Percentiles rank a stretch among this genome's conserved stretches.
Conservation (phyloP, 352 stramenopile species). For the Globisporangium solare region DNA sequence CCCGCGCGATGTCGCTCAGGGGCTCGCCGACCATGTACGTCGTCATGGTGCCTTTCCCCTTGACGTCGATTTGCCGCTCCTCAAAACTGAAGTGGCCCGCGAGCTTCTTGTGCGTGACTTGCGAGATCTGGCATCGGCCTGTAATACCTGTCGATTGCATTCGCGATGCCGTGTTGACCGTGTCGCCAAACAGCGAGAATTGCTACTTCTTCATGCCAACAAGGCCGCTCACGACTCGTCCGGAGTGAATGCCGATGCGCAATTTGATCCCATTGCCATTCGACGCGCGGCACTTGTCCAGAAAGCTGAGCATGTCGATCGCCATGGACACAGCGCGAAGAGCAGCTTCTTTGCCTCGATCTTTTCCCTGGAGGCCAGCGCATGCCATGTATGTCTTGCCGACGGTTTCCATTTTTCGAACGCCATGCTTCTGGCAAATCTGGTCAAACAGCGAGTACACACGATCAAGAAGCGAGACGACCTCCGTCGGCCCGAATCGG, state of each 20-base stretch:
- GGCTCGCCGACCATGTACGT: conserved; percentile 80
- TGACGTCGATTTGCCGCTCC: conserved; percentile 77
- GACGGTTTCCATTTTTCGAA: conserved; percentile 92
- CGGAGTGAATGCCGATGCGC: conserved; percentile 89
- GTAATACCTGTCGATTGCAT: conserved; percentile 89
- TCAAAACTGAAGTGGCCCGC: conserved; percentile 72
- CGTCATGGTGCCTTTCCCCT: conserved; percentile 83
- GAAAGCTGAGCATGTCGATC: conserved; percentile 64
- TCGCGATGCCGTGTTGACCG: conserved; percentile 85
- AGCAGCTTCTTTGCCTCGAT: conserved; percentile 67
- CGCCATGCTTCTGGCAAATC: conserved; percentile 87
- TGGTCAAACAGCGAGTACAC: conserved; percentile 92
- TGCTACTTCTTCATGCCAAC: conserved; percentile 91
- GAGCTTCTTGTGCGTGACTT: conserved; percentile 82
- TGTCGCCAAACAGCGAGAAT: conserved; percentile 93
- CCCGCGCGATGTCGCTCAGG: conserved; percentile 50
- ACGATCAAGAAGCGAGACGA: conserved; percentile 85
- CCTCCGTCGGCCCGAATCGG: conserved; percentile 64
- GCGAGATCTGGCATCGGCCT: conserved; percentile 73
- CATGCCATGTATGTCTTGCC: conserved; percentile 91
- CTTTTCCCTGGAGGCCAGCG: conserved; percentile 78
- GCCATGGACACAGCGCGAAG: conserved; percentile 73
- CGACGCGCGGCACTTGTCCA: conserved; percentile 66
- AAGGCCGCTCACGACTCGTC: conserved; percentile 82
- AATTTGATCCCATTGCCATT: conserved; percentile 87